phyloP scores from a whole-genome alignment of 2,329 filamentous ascomycete species.

The Colletotrichum tabaci region DNA sequence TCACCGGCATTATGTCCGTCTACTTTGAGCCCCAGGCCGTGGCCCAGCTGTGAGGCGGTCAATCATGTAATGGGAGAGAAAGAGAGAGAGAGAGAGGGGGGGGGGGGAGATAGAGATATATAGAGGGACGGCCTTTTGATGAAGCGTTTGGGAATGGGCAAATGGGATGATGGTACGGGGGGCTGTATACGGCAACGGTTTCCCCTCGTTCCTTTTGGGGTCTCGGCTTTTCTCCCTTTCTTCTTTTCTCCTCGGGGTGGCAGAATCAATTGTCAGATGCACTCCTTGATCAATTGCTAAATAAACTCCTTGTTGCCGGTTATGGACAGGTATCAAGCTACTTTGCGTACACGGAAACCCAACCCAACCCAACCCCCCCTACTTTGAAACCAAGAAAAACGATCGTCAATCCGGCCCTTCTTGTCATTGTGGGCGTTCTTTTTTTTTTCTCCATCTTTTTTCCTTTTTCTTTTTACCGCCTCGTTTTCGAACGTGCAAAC shows the following conservation, averaged over 20 bases:
- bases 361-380: neutral
- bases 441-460: neutral
- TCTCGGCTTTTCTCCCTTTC: neutral
- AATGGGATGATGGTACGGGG: neutral
- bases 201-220: neutral
- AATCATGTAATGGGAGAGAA: too few species aligned
- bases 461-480: neutral
- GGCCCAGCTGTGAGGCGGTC: slow-evolving; percentile 19
- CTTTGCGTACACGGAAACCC: slow-evolving; percentile 20
- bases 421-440: neutral
- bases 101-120: too few species aligned
- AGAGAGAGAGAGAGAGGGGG: too few species aligned
- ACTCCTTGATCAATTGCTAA: slow-evolving; percentile 3
- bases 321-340: slow-evolving; percentile 41
- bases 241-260: neutral
- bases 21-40: slow-evolving; percentile 56
- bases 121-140: neutral
- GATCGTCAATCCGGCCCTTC: neutral
- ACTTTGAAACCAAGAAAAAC: neutral
- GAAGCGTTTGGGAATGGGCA: neutral
- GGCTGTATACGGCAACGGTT: neutral
- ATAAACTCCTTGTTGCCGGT: slow-evolving; percentile 32
- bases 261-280: neutral
- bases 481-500: neutral
- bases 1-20: slow-evolving; percentile 58